These are phyloP conservation scores for Prillingera fragicola DNA, from an alignment of 1,284 basidiomycete species.

Conservation along the genomic window DNA sequence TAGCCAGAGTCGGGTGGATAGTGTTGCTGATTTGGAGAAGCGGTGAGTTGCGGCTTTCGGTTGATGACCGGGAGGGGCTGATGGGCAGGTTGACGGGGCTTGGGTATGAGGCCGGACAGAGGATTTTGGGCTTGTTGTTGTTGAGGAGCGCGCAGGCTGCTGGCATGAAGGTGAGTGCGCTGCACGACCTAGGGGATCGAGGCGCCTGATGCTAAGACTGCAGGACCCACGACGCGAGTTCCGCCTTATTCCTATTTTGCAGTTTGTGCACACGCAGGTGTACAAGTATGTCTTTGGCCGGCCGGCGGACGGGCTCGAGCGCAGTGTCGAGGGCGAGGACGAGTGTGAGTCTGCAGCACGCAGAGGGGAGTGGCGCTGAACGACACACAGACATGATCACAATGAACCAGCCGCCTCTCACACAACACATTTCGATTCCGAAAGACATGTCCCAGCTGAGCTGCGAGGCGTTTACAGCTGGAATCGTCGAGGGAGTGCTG, in stretches of 20 bases:
- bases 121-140: slow-evolving; percentile 57
- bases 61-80: slow-evolving; percentile 8
- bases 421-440: slow-evolving; percentile 86
- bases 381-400: slow-evolving; percentile 85
- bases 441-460: slow-evolving; percentile 89
- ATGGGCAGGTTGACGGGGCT: slow-evolving; percentile 81
- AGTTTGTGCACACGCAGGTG: slow-evolving; percentile 86
- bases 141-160: slow-evolving; percentile 43
- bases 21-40: slow-evolving; percentile 89
- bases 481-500: slow-evolving; percentile 93
- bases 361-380: too few species aligned
- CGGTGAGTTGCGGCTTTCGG: slow-evolving; percentile 49
- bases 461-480: slow-evolving; percentile 94
- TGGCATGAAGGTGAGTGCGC: slow-evolving; percentile 58
- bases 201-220: slow-evolving; percentile 48
- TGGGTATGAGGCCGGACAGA: slow-evolving; percentile 79
- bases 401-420: slow-evolving; percentile 88
- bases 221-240: slow-evolving; percentile 83
- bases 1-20: slow-evolving; percentile 87
- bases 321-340: slow-evolving; percentile 89
- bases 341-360: slow-evolving; percentile 82
- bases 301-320: slow-evolving; percentile 88
- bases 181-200: slow-evolving; percentile 24
- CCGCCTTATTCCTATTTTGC: slow-evolving; percentile 77
- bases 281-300: slow-evolving; percentile 92